Conservation (phyloP, 108 stramenopile species). For the Nitzschia sp. region DNA sequence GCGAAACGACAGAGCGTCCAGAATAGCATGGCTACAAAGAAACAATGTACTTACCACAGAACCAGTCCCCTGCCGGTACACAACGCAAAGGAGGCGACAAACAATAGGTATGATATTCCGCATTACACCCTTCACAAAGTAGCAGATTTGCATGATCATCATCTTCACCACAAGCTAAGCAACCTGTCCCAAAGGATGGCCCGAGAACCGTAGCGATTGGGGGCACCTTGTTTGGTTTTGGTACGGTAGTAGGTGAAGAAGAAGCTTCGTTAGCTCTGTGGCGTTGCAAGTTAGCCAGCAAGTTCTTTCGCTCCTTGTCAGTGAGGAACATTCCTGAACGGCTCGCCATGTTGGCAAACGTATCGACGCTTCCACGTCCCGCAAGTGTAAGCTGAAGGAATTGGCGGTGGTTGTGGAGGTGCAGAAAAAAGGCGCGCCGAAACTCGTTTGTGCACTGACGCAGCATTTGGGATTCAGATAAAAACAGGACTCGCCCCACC, state of each 20-base stretch:
- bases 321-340: slow-evolving; percentile 8
- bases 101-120: slow-evolving; percentile 81
- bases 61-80: slow-evolving; percentile 79
- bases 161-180: slow-evolving; percentile 64
- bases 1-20: background rate
- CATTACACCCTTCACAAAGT: slow-evolving; percentile 79
- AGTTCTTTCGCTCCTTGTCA: background rate
- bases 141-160: slow-evolving; percentile 79
- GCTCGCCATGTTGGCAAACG: slow-evolving; percentile 13
- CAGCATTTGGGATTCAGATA: no score
- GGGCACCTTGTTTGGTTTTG: background rate
- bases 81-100: slow-evolving; percentile 41
- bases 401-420: no score
- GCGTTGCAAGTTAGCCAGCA: background rate
- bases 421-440: no score
- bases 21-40: background rate
- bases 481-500: no score
- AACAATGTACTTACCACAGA: slow-evolving; percentile 59
- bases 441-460: no score
- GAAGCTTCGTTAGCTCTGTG: background rate
- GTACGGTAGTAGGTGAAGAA: background rate
- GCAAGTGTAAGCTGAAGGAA: no score
- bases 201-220: background rate
- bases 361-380: no score
- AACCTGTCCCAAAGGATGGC: slow-evolving; percentile 47